Conservation (phyloP, 2,329 filamentous ascomycete genomes). For the Pseudovirgaria hyperparasitica region DNA sequence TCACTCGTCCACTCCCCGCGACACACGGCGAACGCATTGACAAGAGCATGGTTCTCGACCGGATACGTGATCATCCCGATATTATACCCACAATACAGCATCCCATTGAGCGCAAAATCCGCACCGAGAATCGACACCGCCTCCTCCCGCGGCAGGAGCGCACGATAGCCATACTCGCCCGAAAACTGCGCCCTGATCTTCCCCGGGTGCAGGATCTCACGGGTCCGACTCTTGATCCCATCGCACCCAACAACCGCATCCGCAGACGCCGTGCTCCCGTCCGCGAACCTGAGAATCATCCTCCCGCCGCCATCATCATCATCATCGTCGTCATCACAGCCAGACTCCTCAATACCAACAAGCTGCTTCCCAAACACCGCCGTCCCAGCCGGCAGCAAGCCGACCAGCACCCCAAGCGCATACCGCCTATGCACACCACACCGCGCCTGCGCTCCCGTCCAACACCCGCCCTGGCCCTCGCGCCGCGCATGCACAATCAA, state of each 20-base stretch:
- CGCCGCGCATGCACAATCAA: slow-evolving; percentile 9
- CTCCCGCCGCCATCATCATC: slow-evolving; percentile 6
- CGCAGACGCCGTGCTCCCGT: slow-evolving; percentile 2
- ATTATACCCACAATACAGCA: slow-evolving; percentile 4
- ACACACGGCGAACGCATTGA: slow-evolving; percentile 5
- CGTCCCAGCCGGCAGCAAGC: slow-evolving; percentile 9
- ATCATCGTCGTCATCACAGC: neutral
- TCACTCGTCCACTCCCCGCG: slow-evolving; percentile 6
- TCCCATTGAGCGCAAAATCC: slow-evolving; percentile 3
- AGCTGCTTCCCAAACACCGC: slow-evolving; percentile 12
- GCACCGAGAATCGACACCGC: slow-evolving; percentile 3
- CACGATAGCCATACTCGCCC: slow-evolving; percentile 4
- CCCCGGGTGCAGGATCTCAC: neutral
- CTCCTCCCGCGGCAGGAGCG: slow-evolving; percentile 3
- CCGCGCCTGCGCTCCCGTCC: slow-evolving; percentile 7
- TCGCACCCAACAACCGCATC: slow-evolving; percentile 5
- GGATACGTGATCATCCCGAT: slow-evolving; percentile 6
- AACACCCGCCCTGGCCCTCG: slow-evolving; percentile 3
- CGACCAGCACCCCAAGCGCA: slow-evolving; percentile 12
- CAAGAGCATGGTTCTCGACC: slow-evolving; percentile 2
- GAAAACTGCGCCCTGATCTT: slow-evolving; percentile 2
- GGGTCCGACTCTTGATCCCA: slow-evolving; percentile 10
- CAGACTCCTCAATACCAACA: slow-evolving; percentile 7
- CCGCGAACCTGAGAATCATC: slow-evolving; percentile 4
- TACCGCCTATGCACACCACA: slow-evolving; percentile 14